Base-by-base conservation (phyloP, 73 alveolate species). In the Halteria grandinella region DNA sequence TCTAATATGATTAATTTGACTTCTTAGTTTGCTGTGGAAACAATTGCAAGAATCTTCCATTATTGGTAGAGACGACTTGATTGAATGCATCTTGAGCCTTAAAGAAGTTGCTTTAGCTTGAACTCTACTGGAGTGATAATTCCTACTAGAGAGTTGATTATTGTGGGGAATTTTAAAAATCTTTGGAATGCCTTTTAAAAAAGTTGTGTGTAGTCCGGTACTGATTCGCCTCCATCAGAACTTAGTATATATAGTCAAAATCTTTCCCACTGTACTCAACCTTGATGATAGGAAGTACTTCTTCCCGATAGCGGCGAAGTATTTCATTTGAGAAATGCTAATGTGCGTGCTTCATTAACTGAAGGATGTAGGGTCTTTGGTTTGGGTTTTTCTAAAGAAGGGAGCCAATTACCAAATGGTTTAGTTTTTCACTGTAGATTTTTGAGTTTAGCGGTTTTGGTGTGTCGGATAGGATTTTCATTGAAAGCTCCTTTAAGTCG, bases 371-470 rank as follows among this genome's bases (percentile, higher is more conserved):
- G 39, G 55, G 60, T 49, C 71, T 70, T 27, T 21, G 37, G 17
- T 25, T 5, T 17, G 31, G 41, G 57, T 49, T 71, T 70, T 70
- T 70, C 55, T 70, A 41, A 1, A 70, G 57, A 8, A 70, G 57
- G 3, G 31, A 17, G 24, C 50, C 57, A 12, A 51, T n/a, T 10
- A 60, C 50, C 45, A 70, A 70, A 45, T 32, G 28, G 18, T 6
- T 31, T 0, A 70, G 23, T 32, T 49, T 70, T 1, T 70, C 83
- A 32, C 72, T 70, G 34, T 70, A 70, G n/a, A n/a, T n/a, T 29
- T 31, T 11, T 7, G 15, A 14, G 0, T 97, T 94, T 8, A 93
- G 60, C 21, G 86, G 75, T 66, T 80, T 83, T 11, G 95, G 98
- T 49, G 69, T 52, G 0, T 87, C 88, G 57, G 74, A 76, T 5